Percentiles rank a stretch among this genome's conserved stretches.
Conservation (phyloP, 2,329 filamentous ascomycete species). For the Sporothrix sp. region DNA sequence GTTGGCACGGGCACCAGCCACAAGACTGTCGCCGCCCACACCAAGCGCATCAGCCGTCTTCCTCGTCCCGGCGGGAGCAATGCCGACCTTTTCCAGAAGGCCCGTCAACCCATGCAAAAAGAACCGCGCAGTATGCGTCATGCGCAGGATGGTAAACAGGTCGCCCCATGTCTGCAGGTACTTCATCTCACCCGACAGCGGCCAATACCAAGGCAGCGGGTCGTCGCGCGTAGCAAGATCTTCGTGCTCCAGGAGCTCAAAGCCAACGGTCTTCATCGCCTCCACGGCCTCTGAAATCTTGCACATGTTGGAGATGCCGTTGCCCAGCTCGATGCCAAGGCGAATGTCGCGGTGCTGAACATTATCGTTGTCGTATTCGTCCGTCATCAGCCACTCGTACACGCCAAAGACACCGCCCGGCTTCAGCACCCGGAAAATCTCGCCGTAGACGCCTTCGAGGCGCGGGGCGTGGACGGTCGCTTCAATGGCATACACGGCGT, state of each 20-base stretch:
- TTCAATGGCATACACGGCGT: slow-evolving; percentile 94
- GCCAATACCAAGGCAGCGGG: slow-evolving; percentile 86
- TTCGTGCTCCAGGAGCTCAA: slow-evolving; percentile 73
- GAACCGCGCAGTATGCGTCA: slow-evolving; percentile 76
- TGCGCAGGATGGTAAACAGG: slow-evolving; percentile 71
- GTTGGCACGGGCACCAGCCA: slow-evolving; percentile 76
- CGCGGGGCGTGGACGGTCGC: slow-evolving; percentile 90
- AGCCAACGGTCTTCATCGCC: slow-evolving; percentile 81
- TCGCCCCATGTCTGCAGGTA: slow-evolving; percentile 75
- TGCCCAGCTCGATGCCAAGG: slow-evolving; percentile 87
- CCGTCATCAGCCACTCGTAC: slow-evolving; percentile 99
- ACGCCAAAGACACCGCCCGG: slow-evolving; percentile 92
- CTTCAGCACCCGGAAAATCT: slow-evolving; percentile 93
- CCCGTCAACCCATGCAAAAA: slow-evolving; percentile 70
- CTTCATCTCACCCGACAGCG: slow-evolving; percentile 72
- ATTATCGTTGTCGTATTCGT: slow-evolving; percentile 85
- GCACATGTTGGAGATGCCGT: slow-evolving; percentile 95
- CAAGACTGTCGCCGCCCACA: slow-evolving; percentile 70
- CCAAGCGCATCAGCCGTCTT: slow-evolving; percentile 92
- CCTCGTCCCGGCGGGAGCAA: slow-evolving; percentile 76
- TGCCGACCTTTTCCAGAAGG: slow-evolving; percentile 58
- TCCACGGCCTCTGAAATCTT: slow-evolving; percentile 65
- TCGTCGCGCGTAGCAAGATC: slow-evolving; percentile 74
- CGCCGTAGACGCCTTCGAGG: slow-evolving; percentile 82
- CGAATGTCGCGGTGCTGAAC: slow-evolving; percentile 79